Conservation (phyloP, 1,284 basidiomycete genomes). For the Fomitopsis pinicola region DNA sequence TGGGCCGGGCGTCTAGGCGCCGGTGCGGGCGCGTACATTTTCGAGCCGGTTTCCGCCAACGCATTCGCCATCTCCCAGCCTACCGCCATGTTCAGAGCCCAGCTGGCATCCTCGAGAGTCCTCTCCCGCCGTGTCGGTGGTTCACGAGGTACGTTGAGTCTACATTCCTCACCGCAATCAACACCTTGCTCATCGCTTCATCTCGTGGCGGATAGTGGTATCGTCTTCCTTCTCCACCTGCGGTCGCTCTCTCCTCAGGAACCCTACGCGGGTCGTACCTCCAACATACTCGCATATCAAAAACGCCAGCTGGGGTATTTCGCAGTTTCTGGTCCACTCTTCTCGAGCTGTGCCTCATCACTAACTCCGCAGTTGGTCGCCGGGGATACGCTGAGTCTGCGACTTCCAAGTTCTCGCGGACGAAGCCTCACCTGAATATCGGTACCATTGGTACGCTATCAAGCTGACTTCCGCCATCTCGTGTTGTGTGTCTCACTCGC, state of each 20-base stretch:
- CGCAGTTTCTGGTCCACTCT: neutral
- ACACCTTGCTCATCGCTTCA: neutral
- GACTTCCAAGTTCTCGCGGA: conserved; percentile 66
- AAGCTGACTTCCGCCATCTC: neutral
- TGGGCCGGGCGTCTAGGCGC: neutral
- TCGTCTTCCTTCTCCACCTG: conserved; percentile 26
- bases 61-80: conserved; percentile 10
- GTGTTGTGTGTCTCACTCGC: conserved; percentile 7
- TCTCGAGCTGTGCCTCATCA: neutral
- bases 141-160: conserved; percentile 38
- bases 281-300: conserved; percentile 16
- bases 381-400: conserved; percentile 75
- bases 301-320: conserved; percentile 22
- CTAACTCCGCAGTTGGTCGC: conserved; percentile 29
- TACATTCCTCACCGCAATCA: neutral
- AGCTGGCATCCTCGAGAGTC: conserved; percentile 47
- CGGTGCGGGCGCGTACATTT: conserved; percentile 15
- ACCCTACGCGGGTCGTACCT: conserved; percentile 15
- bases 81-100: conserved; percentile 35
- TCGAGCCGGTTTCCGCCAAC: conserved; percentile 4
- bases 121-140: conserved; percentile 45
- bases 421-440: conserved; percentile 96
- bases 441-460: conserved; percentile 77
- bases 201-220: conserved; percentile 15
- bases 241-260: conserved; percentile 25